Percentiles rank a stretch among this genome's conserved stretches.
These are phyloP conservation scores for Yamadazyma akitaensis DNA, from an alignment of 805 yeast species.

Conservation along the genomic window DNA sequence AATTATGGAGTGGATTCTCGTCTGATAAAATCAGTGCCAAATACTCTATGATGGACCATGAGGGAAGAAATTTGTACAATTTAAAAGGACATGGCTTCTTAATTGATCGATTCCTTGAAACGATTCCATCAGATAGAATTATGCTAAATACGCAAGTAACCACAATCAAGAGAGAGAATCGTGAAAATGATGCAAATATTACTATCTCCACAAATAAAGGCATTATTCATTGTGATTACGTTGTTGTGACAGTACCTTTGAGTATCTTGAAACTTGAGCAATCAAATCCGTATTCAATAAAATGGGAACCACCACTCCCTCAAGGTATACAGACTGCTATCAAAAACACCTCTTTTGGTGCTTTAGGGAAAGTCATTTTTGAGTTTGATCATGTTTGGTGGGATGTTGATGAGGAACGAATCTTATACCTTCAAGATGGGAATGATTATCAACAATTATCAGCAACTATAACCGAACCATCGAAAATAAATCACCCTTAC, in stretches of 20 bases:
- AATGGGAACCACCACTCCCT: slow-evolving; percentile 27
- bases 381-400: slow-evolving; percentile 43
- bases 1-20: slow-evolving; percentile 78
- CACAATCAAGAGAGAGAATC: slow-evolving; percentile 30
- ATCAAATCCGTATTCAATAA: slow-evolving; percentile 42
- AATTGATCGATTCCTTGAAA: slow-evolving; percentile 36
- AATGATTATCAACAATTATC: slow-evolving; percentile 7
- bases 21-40: slow-evolving; percentile 67
- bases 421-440: slow-evolving; percentile 23
- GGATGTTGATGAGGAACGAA: slow-evolving; percentile 43
- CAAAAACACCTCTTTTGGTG: slow-evolving; percentile 30
- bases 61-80: slow-evolving; percentile 76
- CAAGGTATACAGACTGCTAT: slow-evolving; percentile 18
- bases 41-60: slow-evolving; percentile 63
- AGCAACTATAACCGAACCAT: slow-evolving; percentile 21
- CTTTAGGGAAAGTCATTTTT: slow-evolving; percentile 41
- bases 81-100: slow-evolving; percentile 52
- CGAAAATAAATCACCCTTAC: slow-evolving; percentile 60
- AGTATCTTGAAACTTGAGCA: slow-evolving; percentile 53
- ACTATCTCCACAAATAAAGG: slow-evolving; percentile 34
- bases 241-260: slow-evolving; percentile 75
- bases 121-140: slow-evolving; percentile 40
- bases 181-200: slow-evolving; percentile 14
- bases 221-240: slow-evolving; percentile 45
- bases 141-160: slow-evolving; percentile 41